phyloP scores from a whole-genome alignment of 2,329 filamentous ascomycete genomes.

The Fusarium sp. region DNA sequence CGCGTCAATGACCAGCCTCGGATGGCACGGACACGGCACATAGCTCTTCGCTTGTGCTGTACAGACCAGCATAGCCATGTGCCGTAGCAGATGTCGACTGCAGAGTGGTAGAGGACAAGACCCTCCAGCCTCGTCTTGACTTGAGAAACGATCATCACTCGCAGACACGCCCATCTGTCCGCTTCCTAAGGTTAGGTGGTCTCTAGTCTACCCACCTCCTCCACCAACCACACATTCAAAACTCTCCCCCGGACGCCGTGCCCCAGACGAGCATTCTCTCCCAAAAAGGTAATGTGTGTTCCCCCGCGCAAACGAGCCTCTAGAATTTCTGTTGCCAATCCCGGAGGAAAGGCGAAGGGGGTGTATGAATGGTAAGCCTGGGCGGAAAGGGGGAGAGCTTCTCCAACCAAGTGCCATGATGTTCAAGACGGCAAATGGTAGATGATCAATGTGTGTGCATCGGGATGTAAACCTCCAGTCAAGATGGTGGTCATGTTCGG shows the following conservation, averaged over 20 bases:
- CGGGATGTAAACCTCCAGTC: not conserved
- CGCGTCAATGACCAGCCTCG: constrained; percentile 17
- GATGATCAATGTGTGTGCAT: constrained; percentile 12
- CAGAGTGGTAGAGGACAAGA: not conserved
- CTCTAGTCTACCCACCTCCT: constrained; percentile 25
- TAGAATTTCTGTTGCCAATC: constrained; percentile 18
- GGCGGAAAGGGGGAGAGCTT: not conserved
- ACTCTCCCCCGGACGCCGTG: constrained; percentile 15
- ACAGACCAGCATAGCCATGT: not conserved
- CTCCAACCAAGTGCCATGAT: constrained; percentile 7
- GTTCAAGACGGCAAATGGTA: constrained; percentile 4
- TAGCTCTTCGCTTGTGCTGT: not conserved
- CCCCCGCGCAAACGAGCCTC: constrained; percentile 24
- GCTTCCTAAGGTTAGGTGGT: constrained; percentile 18
- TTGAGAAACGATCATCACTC: constrained; percentile 8
- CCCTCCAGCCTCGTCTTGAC: not conserved
- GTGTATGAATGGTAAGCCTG: not conserved
- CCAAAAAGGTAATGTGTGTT: constrained; percentile 27
- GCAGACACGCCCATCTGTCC: constrained; percentile 29
- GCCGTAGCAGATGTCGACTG: not conserved
- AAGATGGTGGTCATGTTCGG: not conserved
- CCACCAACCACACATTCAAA: constrained; percentile 34
- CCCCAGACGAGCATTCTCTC: constrained; percentile 20
- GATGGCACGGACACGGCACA: constrained; percentile 11
- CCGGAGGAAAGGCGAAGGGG: constrained; percentile 34